Evolutionary conservation across 1,284 basidiomycete genomes (phyloP), one percentile per base, ranked within the genome.

Genomic region (Phellinidium pouzarii): DNA sequence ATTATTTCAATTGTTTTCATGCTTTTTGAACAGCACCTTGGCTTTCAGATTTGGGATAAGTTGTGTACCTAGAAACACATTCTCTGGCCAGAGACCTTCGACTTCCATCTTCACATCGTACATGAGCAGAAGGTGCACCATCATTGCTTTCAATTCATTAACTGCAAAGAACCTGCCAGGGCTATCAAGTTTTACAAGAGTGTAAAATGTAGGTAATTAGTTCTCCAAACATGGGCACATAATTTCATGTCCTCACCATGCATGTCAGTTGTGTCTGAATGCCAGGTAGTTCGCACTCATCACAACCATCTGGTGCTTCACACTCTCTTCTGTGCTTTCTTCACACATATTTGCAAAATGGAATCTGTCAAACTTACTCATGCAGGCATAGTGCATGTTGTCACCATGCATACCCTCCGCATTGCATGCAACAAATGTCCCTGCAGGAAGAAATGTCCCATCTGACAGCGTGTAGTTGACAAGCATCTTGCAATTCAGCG

Each of bases 131-230:
- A 75, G 59, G 50, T 75, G 65, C 3, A 70, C 71, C 37, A 77
- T 59, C 64, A 77, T 69, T 1, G 66, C 64, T 59, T 78, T 78
- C 40, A 78, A 60, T 58, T 71, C 70, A 52, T 66, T 71, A 12
- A 67, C 69, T 0, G 74, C 74, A 57, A 77, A 76, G 64, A 74
- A 76, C 2, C 74, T 65, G 3, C 73, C 74, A 4, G 74, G 73
- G 53, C 73, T 67, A 44, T 36, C 31, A 19, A 44, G 44, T 34
- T 14, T 3, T 14, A 34, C 31, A 7, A 34, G 17, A 38, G 14
- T 20, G 41, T 41, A 25, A 19, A 52, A 22, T n/a, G 23, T 42
- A n/a, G 12, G 3, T 3, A 17, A 12, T 20, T 1, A 36, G 8
- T 14, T 34, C 20, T 51, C 34, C 26, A 27, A 23, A 7, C 5